These are phyloP conservation scores for Trichoderma asperellum DNA, from an alignment of 2,329 filamentous ascomycete genomes.

Conservation along the genomic window DNA sequence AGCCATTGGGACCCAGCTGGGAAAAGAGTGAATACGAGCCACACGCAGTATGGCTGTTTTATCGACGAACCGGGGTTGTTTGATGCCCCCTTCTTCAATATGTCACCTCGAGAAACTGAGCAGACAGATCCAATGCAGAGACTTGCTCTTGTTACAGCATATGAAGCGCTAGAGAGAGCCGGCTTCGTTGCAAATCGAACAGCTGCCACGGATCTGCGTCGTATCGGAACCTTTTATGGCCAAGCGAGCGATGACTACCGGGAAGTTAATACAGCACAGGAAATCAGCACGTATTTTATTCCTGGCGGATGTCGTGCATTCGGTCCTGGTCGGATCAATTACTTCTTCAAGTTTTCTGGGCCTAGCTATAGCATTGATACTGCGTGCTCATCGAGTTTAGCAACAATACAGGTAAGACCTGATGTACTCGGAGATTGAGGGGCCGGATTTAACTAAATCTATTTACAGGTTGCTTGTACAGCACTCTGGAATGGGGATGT, in stretches of 20 bases:
- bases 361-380: slow-evolving; percentile 75
- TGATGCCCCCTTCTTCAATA: slow-evolving; percentile 80
- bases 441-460: no score
- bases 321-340: slow-evolving; percentile 68
- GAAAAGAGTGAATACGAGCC: slow-evolving; percentile 68
- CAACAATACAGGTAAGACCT: slow-evolving; percentile 54
- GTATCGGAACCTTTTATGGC: slow-evolving; percentile 74
- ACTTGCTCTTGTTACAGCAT: slow-evolving; percentile 72
- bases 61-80: slow-evolving; percentile 73
- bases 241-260: slow-evolving; percentile 78
- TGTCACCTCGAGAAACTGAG: slow-evolving; percentile 76
- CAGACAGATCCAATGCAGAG: slow-evolving; percentile 78
- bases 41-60: slow-evolving; percentile 71
- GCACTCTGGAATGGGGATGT: slow-evolving; percentile 65
- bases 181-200: slow-evolving; percentile 29
- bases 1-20: slow-evolving; percentile 69
- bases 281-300: slow-evolving; percentile 61
- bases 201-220: slow-evolving; percentile 55
- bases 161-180: slow-evolving; percentile 72
- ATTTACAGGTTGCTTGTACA: slow-evolving; percentile 43
- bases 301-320: slow-evolving; percentile 58
- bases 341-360: slow-evolving; percentile 76
- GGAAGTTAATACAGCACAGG: slow-evolving; percentile 74
- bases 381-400: slow-evolving; percentile 74
- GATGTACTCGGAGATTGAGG: neutral